Base-by-base conservation (phyloP, 345 rosid genomes). In the Rhodamnia rubescens region DNA sequence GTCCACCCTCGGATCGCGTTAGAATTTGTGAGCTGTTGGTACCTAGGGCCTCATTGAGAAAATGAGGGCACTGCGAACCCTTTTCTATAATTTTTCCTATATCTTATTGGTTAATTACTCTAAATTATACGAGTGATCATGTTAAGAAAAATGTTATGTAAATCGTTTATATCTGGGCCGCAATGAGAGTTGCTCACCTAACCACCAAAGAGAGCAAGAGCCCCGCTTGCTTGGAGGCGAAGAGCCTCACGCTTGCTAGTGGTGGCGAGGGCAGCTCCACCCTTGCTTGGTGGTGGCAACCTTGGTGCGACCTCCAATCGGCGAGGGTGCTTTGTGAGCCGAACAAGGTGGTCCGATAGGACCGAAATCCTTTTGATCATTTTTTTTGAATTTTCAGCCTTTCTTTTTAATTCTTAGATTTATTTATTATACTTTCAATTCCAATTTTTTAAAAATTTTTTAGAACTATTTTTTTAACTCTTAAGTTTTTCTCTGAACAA, bases 21-120 rank as follows among this genome's bases (percentile, higher is more conserved):
- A 91, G 47, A 86, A 92, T 84, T 95, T 95, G 75, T 92, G 94
- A 53, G 91, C 89, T 1, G 81, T 93, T 52, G 55, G 87, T 83
- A 78, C 40, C 57, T 85, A 12, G 36, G 86, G 58, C 32, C 88
- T 44, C 55, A 87, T 57, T 54, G 87, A 49, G 51, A 49, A 49
- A 49, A 49, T 49, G 51, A 49, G 1, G 13, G 51, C 13, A 11
- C 2, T 49, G 10, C 13, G 51, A 2, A 11, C 1, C 13, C 13
- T 49, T 49, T 10, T 49, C 9, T 49, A 0, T 0, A 49, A 49
- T 10, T 10, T 49, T 49, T 11, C 2, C 1, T 10, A 10, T 49
- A 49, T 49, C 11, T 49, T 49, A 11, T 49, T 49, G 13, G 4
- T 3, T 49, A 49, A 49, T 49, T 11, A 49, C 11, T 49, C 2